phyloP scores from a whole-genome alignment of 1,284 basidiomycete species.

The Jaminaea rosea region DNA sequence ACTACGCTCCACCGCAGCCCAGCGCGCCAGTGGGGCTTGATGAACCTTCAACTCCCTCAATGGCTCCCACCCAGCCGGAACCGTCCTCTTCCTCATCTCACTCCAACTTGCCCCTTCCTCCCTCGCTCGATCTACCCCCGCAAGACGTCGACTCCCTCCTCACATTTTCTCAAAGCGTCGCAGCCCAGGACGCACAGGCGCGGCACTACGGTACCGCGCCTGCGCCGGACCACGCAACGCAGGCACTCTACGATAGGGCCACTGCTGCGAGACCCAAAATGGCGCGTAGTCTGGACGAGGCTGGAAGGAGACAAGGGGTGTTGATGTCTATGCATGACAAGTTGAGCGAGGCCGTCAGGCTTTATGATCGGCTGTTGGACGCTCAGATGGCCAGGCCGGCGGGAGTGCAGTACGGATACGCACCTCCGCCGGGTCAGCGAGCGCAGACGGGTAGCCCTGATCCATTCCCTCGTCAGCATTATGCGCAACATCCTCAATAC shows the following conservation, averaged over 20 bases:
- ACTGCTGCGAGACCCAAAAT: slow-evolving; percentile 71
- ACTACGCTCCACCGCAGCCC: slow-evolving; percentile 49
- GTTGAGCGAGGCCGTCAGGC: slow-evolving; percentile 75
- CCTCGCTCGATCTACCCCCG: slow-evolving; percentile 35
- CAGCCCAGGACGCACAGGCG: slow-evolving; percentile 20
- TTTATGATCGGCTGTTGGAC: slow-evolving; percentile 79
- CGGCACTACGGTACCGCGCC: slow-evolving; percentile 14
- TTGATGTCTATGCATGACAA: slow-evolving; percentile 88
- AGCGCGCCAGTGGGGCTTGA: slow-evolving; percentile 27
- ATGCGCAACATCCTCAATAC: not conserved
- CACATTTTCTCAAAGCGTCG: slow-evolving; percentile 39
- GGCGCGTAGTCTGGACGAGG: slow-evolving; percentile 73
- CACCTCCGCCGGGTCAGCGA: not conserved
- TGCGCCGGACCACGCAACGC: slow-evolving; percentile 12
- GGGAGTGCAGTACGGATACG: not conserved
- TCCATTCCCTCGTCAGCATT: not conserved
- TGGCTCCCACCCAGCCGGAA: not conserved
- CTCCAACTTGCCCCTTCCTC: slow-evolving; percentile 15
- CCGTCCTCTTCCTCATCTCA: not conserved
- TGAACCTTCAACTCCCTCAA: too few species aligned
- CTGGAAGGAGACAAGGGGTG: slow-evolving; percentile 74
- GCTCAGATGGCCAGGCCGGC: slow-evolving; percentile 56
- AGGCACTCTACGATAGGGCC: slow-evolving; percentile 75
- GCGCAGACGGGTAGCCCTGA: not conserved
- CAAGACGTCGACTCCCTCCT: slow-evolving; percentile 41